Evolutionary conservation across 352 stramenopile genomes (phyloP), one percentile per base, ranked within the genome.

Genomic region (Aphanomyces stellatus): DNA sequence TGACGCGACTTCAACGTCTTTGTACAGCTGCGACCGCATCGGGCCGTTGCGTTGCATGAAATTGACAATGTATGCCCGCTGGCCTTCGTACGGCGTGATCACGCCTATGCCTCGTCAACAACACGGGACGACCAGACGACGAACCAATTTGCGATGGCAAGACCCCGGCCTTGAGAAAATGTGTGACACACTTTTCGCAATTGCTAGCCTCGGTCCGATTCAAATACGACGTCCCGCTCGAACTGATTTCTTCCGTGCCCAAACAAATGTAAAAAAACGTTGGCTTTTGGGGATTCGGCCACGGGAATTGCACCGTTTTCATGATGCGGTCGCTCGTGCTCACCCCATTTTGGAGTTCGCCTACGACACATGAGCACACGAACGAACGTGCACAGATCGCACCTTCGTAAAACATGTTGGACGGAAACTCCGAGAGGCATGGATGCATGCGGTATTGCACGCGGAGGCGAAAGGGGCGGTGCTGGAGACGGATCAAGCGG

Each of bases 381-480:
- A n/a, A n/a, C n/a, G n/a, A n/a, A n/a, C n/a, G n/a, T n/a, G n/a
- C n/a, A n/a, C n/a, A n/a, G n/a, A 15, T 53, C 24, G 46, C 13
- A 42, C 53, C 55, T 74, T 99, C 97, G 72, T 99, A 99, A 71
- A 99, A 99, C 71, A 95, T 98, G 70, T 99, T 99, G 10, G 95
- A 99, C 4, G 97, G 97, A 70, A 99, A 99, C 76, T 99, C 97
- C 0, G 95, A 99, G 51, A 99, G 76, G 62, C 91, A 97, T 19
- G 97, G 97, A 69, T 99, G 97, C 97, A 99, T 99, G 35, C 97
- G 94, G 79, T 99, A 99, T 76, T 99, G 97, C 5, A 99, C 96
- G 53, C 97, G 88, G 15, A 99, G 88, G 41, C 97, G 94, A 73
- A 99, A 98, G 11, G 97, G 97, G 37, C 93, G 91, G 69, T 98